Conservation (phyloP, 2,329 filamentous ascomycete species). For the Cordyceps cicadae region DNA sequence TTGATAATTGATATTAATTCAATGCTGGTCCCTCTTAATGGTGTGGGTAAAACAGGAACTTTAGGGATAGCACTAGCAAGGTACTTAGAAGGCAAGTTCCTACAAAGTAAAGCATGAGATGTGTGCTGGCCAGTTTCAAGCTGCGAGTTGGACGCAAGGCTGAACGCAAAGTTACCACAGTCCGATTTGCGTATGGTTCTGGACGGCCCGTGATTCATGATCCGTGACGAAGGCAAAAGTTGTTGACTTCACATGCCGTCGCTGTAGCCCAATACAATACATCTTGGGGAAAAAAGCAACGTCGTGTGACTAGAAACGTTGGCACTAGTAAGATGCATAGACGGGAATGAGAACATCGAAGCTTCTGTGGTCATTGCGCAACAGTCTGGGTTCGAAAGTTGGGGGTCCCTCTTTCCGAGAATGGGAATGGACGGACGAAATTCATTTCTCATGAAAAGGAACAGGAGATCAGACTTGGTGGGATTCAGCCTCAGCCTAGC, state of each 20-base stretch:
- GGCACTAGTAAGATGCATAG: no score
- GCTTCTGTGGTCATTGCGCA: background rate
- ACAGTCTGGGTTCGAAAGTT: background rate
- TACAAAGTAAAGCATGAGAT: background rate
- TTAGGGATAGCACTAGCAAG: background rate
- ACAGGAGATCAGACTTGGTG: background rate
- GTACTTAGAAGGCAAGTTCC: background rate
- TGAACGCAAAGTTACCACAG: background rate
- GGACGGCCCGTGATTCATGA: background rate
- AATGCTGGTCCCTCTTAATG: background rate
- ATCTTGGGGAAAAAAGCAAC: background rate
- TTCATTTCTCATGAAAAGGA: background rate
- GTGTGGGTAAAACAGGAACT: background rate
- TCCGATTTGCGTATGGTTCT: background rate
- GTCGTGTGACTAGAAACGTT: no score
- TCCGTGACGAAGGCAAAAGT: background rate
- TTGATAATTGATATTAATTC: background rate
- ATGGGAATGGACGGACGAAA: background rate
- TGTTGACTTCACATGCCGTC: background rate
- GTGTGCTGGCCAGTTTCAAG: background rate
- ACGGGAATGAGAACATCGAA: no score
- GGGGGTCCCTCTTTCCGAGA: background rate
- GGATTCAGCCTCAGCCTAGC: constrained; percentile 3
- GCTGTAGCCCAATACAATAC: background rate
- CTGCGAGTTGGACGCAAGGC: background rate